Evolutionary conservation across 805 yeast species (phyloP), one percentile per base, ranked within the genome.

Genomic region (Candida ficus): DNA sequence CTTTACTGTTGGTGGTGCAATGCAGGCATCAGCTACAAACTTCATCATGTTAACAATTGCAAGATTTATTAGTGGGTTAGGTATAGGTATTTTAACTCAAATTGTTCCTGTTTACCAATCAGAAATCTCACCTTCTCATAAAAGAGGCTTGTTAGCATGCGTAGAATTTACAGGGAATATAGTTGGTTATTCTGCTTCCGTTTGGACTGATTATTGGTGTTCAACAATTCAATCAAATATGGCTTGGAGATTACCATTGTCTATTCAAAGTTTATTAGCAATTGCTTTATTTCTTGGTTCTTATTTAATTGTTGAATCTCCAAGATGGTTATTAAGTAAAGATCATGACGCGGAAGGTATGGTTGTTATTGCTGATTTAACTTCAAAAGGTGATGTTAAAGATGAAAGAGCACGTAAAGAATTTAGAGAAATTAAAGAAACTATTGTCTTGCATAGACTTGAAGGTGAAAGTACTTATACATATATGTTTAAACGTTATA

Each of bases 161-260:
- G 83, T 87, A 28, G 95, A 88, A 57, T 89, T 87, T 61, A 81
- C 95, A 0, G 95, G 95, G 10, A 88, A 87, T 62, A 79, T 88
- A 32, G 56, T 80, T 6, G 96, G 95, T 6, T 89, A 87, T 59
- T 74, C 86, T 2, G 66, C 82, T 17, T 81, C 93, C 36, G 91
- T 88, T 19, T 88, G 96, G 96, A 79, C 85, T 4, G 95, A 86
- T 62, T 89, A 84, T 57, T 68, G 71, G 34, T 81, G 89, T 57
- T 80, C 83, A 36, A 84, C 68, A 52, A 67, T 85, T 33, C 73
- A 74, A 33, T 69, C 78, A 41, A 67, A 80, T 42, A 61, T 72
- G 20, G 71, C 88, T 22, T 88, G 95, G 95, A 71, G 95, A 47
- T 52, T 84, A 19, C 95, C 96, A 1, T 64, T 88, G 34, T 75